These are phyloP conservation scores for Stylonectria norvegica DNA, from an alignment of 2,329 filamentous ascomycete species.

Conservation along the genomic window DNA sequence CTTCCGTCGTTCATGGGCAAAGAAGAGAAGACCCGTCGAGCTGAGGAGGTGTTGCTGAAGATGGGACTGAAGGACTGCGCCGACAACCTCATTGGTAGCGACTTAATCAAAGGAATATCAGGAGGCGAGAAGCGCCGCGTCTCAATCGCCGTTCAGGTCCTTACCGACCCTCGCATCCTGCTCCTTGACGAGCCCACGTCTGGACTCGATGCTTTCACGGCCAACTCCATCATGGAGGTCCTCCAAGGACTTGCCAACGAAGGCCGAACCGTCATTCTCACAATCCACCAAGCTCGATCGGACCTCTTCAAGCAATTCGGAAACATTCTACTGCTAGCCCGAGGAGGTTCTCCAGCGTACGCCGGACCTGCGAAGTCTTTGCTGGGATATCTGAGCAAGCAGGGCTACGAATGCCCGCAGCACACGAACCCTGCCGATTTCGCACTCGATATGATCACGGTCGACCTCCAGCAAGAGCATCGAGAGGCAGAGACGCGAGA, in stretches of 20 bases:
- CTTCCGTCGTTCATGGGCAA: constrained; percentile 68
- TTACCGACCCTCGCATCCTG: constrained; percentile 70
- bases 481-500: constrained; percentile 61
- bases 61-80: constrained; percentile 78
- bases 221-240: constrained; percentile 72
- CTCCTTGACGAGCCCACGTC: constrained; percentile 75
- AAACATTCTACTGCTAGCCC: constrained; percentile 66
- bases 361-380: constrained; percentile 61
- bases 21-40: constrained; percentile 62
- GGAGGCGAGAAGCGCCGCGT: constrained; percentile 77
- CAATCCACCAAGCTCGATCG: constrained; percentile 73
- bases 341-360: constrained; percentile 67
- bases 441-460: constrained; percentile 71
- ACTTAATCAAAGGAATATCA: constrained; percentile 72
- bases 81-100: constrained; percentile 68
- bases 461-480: constrained; percentile 65
- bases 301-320: constrained; percentile 70
- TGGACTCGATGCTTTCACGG: constrained; percentile 74
- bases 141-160: constrained; percentile 72
- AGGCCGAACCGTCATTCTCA: constrained; percentile 71
- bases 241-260: constrained; percentile 67
- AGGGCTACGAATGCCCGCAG: constrained; percentile 62
- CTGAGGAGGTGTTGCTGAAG: constrained; percentile 69
- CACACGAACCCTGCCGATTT: constrained; percentile 77
- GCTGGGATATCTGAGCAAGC: constrained; percentile 58